Conservation (phyloP, 2,329 filamentous ascomycete species). For the Botrytis aclada region DNA sequence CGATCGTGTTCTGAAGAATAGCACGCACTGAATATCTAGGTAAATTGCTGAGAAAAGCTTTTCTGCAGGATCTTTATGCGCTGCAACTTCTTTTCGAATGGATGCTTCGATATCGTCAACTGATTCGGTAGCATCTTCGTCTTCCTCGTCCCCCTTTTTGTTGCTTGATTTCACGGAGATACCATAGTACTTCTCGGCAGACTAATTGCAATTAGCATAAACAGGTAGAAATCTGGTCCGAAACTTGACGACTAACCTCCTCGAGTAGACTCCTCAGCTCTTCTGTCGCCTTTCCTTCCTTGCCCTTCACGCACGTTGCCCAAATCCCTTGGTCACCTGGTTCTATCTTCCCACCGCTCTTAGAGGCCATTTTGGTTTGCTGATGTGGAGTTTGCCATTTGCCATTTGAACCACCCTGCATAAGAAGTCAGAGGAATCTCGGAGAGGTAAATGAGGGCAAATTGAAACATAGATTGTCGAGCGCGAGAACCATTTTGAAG, state of each 20-base stretch:
- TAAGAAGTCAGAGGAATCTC: not conserved
- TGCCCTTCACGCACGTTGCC: slow-evolving; percentile 71
- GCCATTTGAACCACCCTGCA: slow-evolving; percentile 48
- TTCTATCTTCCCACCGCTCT: slow-evolving; percentile 52
- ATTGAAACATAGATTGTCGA: not conserved
- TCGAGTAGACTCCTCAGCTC: slow-evolving; percentile 67
- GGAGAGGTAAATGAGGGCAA: not conserved
- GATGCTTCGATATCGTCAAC: slow-evolving; percentile 67
- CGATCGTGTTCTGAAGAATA: slow-evolving; percentile 57
- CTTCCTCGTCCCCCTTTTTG: slow-evolving; percentile 38
- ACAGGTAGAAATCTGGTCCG: not conserved
- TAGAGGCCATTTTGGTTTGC: slow-evolving; percentile 44
- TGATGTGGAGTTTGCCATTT: slow-evolving; percentile 63
- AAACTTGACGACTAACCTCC: slow-evolving; percentile 48
- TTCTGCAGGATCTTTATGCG: slow-evolving; percentile 40
- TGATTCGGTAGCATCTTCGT: slow-evolving; percentile 43
- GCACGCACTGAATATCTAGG: slow-evolving; percentile 58
- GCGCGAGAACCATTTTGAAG: not conserved
- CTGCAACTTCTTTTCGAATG: slow-evolving; percentile 68
- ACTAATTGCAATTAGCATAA: slow-evolving; percentile 44
- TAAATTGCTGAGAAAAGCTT: slow-evolving; percentile 52
- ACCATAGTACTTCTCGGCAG: slow-evolving; percentile 60
- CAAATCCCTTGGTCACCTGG: slow-evolving; percentile 72
- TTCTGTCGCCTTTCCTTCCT: slow-evolving; percentile 65
- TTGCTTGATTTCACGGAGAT: slow-evolving; percentile 32